Evolutionary conservation across 2,329 filamentous ascomycete species (phyloP).

Genomic region (Chalaropsis thielavioides): DNA sequence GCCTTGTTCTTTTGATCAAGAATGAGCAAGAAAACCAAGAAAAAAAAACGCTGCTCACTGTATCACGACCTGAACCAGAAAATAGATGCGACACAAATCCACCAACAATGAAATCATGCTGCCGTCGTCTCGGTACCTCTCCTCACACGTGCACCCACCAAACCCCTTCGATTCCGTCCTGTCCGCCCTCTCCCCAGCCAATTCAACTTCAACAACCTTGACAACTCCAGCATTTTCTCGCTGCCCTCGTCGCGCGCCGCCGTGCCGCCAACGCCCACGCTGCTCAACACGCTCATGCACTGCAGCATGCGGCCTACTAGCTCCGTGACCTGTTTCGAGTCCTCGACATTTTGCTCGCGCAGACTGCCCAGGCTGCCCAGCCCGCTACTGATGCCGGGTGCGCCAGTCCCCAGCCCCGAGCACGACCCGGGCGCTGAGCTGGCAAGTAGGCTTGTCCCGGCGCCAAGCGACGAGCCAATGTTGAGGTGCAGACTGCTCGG

Average conservation of each 20-base stretch:
- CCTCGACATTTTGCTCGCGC: constrained; percentile 47
- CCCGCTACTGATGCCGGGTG: background rate
- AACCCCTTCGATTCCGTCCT: constrained; percentile 74
- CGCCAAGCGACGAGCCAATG: constrained; percentile 21
- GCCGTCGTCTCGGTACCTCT: constrained; percentile 27
- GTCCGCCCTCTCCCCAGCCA: constrained; percentile 87
- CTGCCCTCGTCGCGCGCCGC: constrained; percentile 56
- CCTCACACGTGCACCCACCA: constrained; percentile 55
- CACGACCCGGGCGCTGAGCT: background rate
- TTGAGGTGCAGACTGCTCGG: constrained; percentile 29
- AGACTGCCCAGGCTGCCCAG: constrained; percentile 24
- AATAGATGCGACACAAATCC: background rate
- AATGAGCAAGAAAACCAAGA: background rate
- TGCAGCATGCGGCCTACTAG: constrained; percentile 93
- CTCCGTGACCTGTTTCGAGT: constrained; percentile 72
- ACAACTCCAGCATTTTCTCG: constrained; percentile 67
- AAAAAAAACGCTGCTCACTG: background rate
- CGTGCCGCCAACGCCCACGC: constrained; percentile 36
- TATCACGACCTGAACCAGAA: background rate
- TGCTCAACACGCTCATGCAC: constrained; percentile 80
- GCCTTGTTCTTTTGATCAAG: too few species aligned
- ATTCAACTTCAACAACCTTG: constrained; percentile 82
- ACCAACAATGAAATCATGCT: background rate
- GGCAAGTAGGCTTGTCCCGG: constrained; percentile 11
- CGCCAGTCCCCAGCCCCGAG: constrained; percentile 8